Percentiles rank a stretch among this genome's conserved stretches.
Conservation (phyloP, 805 yeast species). For the Ogataea haglerorum region DNA sequence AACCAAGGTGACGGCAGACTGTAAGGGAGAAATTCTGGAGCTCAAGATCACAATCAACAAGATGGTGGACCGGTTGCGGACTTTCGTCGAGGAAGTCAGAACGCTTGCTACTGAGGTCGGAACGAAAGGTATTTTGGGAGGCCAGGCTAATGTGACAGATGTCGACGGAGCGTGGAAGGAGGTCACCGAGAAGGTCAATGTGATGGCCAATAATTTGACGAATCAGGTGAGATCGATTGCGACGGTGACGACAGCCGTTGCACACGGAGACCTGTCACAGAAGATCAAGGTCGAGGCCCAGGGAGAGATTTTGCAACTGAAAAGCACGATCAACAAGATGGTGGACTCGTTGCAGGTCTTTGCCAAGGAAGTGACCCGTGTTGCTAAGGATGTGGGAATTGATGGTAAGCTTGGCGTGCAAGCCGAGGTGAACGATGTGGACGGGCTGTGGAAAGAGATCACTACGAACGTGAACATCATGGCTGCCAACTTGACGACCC, state of each 20-base stretch:
- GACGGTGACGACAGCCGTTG: conserved; percentile 88
- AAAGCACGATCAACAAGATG: conserved; percentile 86
- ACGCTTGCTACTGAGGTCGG: conserved; percentile 89
- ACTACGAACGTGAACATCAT: conserved; percentile 88
- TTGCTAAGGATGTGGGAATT: conserved; percentile 89
- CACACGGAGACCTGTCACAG: conserved; percentile 82
- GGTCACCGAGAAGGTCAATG: conserved; percentile 82
- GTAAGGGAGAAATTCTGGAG: conserved; percentile 75
- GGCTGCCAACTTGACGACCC: conserved; percentile 92
- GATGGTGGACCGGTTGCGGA: conserved; percentile 84
- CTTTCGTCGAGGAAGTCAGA: conserved; percentile 79
- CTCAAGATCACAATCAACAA: conserved; percentile 80
- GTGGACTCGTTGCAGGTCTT: conserved; percentile 86
- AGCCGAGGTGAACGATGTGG: conserved; percentile 87
- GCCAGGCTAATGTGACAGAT: conserved; percentile 82
- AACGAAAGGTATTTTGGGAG: conserved; percentile 78
- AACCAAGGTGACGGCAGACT: conserved; percentile 81
- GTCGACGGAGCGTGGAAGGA: conserved; percentile 89
- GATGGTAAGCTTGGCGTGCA: conserved; percentile 92
- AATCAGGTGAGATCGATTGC: conserved; percentile 88
- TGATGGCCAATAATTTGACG: conserved; percentile 84
- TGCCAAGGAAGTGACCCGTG: conserved; percentile 85
- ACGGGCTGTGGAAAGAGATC: conserved; percentile 88
- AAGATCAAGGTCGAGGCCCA: conserved; percentile 88
- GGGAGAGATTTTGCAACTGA: conserved; percentile 83